Evolutionary conservation across 495 filamentous ascomycete genomes (phyloP).

Genomic region (Sporormia fimetaria): DNA sequence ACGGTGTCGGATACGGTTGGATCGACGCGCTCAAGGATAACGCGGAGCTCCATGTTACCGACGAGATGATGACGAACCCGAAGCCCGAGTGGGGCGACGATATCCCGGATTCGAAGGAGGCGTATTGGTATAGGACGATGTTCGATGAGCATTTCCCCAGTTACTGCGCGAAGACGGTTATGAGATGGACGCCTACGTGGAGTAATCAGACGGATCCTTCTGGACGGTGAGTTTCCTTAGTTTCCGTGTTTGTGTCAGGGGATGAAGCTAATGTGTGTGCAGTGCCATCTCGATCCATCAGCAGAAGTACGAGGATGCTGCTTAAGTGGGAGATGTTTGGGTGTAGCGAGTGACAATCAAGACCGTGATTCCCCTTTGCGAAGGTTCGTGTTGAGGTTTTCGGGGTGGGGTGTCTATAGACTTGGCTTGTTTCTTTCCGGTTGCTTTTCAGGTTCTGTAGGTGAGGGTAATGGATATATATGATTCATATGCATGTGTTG

Average conservation of each 20-base stretch:
- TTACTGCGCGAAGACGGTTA: slow-evolving; percentile 81
- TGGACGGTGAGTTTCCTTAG: slow-evolving; percentile 55
- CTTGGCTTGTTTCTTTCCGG: too few relatives aligned
- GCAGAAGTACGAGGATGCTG: slow-evolving; percentile 21
- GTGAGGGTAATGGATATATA: too few relatives aligned
- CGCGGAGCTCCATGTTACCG: slow-evolving; percentile 75
- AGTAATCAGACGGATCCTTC: slow-evolving; percentile 90
- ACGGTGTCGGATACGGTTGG: slow-evolving; percentile 98
- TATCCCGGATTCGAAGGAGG: slow-evolving; percentile 91
- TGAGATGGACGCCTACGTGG: slow-evolving; percentile 98
- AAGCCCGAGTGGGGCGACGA: slow-evolving; percentile 91
- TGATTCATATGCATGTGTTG: too few relatives aligned
- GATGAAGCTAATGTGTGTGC: neutral
- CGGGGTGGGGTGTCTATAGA: too few relatives aligned
- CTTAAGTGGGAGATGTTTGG: neutral
- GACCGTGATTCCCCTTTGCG: too few relatives aligned
- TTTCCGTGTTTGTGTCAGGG: neutral
- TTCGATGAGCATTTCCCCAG: slow-evolving; percentile 97
- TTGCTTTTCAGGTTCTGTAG: too few relatives aligned
- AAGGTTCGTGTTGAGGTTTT: too few relatives aligned
- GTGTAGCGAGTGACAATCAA: too few relatives aligned
- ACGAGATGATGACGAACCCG: slow-evolving; percentile 94
- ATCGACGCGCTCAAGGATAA: slow-evolving; percentile 94
- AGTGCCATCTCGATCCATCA: slow-evolving; percentile 27
- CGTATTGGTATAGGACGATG: slow-evolving; percentile 92